Evolutionary conservation across 2,329 filamentous ascomycete genomes (phyloP), one percentile per base, ranked within the genome.

Genomic region (Fusarium sp.): DNA sequence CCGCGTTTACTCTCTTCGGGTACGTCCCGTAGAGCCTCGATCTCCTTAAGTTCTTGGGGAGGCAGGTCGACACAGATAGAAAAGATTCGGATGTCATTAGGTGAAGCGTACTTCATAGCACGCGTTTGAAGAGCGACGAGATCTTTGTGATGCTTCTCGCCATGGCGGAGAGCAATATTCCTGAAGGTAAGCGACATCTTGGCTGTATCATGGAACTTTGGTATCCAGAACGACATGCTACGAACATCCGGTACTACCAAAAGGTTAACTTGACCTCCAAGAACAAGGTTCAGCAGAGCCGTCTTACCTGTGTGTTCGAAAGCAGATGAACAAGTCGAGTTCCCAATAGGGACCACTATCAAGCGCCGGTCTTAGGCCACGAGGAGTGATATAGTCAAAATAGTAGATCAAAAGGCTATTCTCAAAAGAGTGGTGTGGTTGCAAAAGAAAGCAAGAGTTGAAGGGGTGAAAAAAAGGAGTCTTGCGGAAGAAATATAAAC

Each of bases 331-430:
- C 28, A 21, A 36, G 12, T 14, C 4, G 15, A 43, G 24, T 46
- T 26, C 46, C 7, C 14, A 17, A 40, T 10, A 24, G 23, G 6
- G n/a, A 12, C 4, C n/a, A 28, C 5, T 26, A 6, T 7, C 8
- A 10, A 36, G 15, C 15, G 24, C 4, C n/a, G 17, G 21, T 23
- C 23, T 6, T 8, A 42, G 20, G 23, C 24, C 9, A 38, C 6
- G 4, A n/a, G 17, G 34, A 57, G 30, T 10, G 7, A 63, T 63
- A 20, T 12, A 17, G 23, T 40, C 51, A 39, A 63, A 45, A 40
- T 21, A n/a, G 46, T 42, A 47, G 36, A 47, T 34, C 42, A 53
- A 59, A 65, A 59, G 12, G 6, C 43, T 44, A 32, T 11, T 40
- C 15, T 38, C 36, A 40, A 57, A 39, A 30, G 10, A 9, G 14